Conservation (phyloP, 371 early-diverging fungal genomes). For the Rhizopus arrhizus region DNA sequence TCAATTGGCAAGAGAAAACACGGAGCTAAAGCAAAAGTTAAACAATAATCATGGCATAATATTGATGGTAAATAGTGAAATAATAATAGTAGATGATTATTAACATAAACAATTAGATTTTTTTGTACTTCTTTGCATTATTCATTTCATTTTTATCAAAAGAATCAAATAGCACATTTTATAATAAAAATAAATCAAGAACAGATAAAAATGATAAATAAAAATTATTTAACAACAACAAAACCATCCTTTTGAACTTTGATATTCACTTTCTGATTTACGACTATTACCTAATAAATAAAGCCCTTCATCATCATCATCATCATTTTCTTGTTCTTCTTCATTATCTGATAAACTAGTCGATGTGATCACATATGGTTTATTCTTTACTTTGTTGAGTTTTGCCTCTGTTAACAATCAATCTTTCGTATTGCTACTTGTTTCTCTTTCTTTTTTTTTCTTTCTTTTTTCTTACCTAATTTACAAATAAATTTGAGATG, state of each 20-base stretch:
- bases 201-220: background rate
- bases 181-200: background rate
- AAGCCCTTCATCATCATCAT: no score
- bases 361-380: no score
- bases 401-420: no score
- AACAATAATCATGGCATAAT: background rate
- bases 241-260: no score
- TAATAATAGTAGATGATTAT: background rate
- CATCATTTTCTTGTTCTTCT: no score
- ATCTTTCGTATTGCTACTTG: no score
- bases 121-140: background rate
- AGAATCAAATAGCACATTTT: background rate
- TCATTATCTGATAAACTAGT: no score
- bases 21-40: background rate
- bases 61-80: background rate
- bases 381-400: no score
- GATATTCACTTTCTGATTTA: no score
- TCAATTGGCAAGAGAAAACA: conserved; percentile 1
- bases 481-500: background rate
- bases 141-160: conserved; percentile 1
- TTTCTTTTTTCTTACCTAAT: background rate
- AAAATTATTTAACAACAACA: no score
- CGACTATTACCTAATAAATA: no score
- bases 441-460: background rate
- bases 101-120: background rate